phyloP scores from a whole-genome alignment of 495 filamentous ascomycete genomes.

The Penicillium riverlandense region DNA sequence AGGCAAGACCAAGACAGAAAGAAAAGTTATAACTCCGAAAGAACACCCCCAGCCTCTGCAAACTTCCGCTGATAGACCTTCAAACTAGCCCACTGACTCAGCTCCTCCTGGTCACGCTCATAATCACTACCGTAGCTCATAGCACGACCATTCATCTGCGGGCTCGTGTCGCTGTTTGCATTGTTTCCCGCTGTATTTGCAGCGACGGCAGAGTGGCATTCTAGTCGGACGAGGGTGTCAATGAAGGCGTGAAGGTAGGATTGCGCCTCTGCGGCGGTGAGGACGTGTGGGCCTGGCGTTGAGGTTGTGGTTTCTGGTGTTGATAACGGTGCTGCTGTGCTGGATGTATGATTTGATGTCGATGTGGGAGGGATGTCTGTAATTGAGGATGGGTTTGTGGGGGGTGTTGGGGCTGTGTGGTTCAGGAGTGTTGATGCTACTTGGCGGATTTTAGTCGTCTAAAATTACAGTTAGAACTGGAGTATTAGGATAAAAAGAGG shows the following conservation, averaged over 20 bases:
- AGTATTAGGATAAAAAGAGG: not conserved
- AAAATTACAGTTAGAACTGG: not conserved
- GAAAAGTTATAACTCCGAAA: slow-evolving; percentile 23
- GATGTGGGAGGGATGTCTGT: not conserved
- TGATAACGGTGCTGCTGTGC: slow-evolving; percentile 1
- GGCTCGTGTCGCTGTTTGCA: slow-evolving; percentile 10
- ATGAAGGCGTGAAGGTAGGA: slow-evolving; percentile 61
- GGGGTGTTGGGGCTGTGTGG: slow-evolving; percentile 31
- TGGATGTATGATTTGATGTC: slow-evolving; percentile 1
- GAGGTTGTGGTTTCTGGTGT: not conserved
- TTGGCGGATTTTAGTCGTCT: slow-evolving; percentile 63
- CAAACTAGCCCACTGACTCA: slow-evolving; percentile 66
- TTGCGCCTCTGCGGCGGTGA: slow-evolving; percentile 45
- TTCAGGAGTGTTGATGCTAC: slow-evolving; percentile 70
- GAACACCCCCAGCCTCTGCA: slow-evolving; percentile 52
- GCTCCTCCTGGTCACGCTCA: slow-evolving; percentile 64
- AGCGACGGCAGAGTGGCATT: slow-evolving; percentile 27
- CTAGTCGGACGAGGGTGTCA: slow-evolving; percentile 63
- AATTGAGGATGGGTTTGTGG: slow-evolving; percentile 4
- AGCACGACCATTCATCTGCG: slow-evolving; percentile 21
- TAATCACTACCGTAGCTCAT: slow-evolving; percentile 39
- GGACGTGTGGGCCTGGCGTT: slow-evolving; percentile 20
- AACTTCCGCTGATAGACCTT: slow-evolving; percentile 67
- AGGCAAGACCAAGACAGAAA: no score
- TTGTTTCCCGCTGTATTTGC: slow-evolving; percentile 5